These are phyloP conservation scores for Citrus medica DNA, from an alignment of 345 rosid genomes.

Conservation along the genomic window DNA sequence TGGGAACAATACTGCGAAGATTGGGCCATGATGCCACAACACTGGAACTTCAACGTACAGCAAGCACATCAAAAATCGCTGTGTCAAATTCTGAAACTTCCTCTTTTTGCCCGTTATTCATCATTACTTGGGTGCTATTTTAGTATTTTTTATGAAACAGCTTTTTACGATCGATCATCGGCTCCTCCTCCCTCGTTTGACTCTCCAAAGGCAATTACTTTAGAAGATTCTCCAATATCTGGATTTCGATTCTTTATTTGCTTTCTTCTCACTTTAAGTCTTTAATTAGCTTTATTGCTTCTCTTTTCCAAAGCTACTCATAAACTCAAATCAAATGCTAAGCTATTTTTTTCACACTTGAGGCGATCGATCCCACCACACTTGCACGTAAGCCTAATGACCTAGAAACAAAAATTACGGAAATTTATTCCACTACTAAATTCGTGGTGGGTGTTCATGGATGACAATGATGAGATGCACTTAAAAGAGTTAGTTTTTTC, in stretches of 20 bases:
- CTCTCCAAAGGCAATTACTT: slow-evolving; percentile 7
- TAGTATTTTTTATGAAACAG: background rate
- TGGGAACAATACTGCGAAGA: background rate
- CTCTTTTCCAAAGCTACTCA: background rate
- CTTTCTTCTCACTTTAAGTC: background rate
- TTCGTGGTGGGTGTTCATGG: background rate
- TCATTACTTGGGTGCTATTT: background rate
- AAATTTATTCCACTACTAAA: background rate
- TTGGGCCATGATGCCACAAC: slow-evolving; percentile 17
- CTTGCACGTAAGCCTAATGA: background rate
- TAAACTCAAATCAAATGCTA: background rate
- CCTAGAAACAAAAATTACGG: background rate
- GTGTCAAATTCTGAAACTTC: slow-evolving; percentile 8
- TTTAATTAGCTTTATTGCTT: background rate
- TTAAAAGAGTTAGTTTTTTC: background rate
- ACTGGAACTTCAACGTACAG: background rate
- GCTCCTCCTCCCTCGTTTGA: slow-evolving; percentile 13
- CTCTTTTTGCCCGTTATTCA: background rate
- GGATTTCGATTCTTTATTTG: background rate
- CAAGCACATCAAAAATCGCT: too few species aligned
- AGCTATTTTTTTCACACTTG: background rate
- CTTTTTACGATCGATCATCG: background rate
- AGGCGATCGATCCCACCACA: too few species aligned
- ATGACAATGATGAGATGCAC: background rate
- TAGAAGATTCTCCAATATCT: slow-evolving; percentile 23